Percentiles rank a stretch among this genome's conserved stretches.
phyloP scores from a whole-genome alignment of 2,329 filamentous ascomycete species.

The Endocalyx cinctus region DNA sequence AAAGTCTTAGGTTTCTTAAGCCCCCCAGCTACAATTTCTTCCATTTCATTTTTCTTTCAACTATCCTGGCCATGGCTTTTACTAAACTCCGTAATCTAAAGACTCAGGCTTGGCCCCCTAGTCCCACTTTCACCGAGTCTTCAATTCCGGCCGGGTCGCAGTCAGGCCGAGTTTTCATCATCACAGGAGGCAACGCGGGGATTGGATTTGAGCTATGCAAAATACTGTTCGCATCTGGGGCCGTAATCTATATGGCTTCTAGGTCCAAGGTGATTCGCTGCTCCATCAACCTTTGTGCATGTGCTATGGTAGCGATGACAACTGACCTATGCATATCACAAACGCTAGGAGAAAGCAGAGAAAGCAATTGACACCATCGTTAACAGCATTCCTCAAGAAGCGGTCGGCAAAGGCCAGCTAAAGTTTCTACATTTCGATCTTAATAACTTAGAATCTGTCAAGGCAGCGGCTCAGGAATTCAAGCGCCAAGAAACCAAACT shows the following conservation, averaged over 20 bases:
- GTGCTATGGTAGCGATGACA: no score
- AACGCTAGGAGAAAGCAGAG: constrained; percentile 25
- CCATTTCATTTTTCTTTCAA: no score
- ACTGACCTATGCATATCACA: no score
- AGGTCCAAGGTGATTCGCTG: background rate
- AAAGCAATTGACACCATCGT: constrained; percentile 28
- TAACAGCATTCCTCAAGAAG: constrained; percentile 1
- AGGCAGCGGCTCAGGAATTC: constrained; percentile 12
- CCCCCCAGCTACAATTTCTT: no score
- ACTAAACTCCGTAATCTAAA: background rate
- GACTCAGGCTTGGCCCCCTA: background rate
- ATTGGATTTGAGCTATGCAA: background rate
- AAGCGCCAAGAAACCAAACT: constrained; percentile 11
- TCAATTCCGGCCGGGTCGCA: background rate
- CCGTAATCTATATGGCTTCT: background rate
- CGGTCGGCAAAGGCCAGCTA: constrained; percentile 8
- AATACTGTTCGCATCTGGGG: background rate
- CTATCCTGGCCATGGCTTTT: background rate
- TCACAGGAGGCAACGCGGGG: background rate
- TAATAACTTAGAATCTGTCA: constrained; percentile 12
- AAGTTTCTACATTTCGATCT: constrained; percentile 17
- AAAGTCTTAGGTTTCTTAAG: no score
- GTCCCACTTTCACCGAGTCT: background rate
- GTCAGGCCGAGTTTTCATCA: background rate
- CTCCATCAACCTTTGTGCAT: no score